Base-by-base conservation (phyloP, 2,329 filamentous ascomycete genomes). In the Meredithiella fracta region DNA sequence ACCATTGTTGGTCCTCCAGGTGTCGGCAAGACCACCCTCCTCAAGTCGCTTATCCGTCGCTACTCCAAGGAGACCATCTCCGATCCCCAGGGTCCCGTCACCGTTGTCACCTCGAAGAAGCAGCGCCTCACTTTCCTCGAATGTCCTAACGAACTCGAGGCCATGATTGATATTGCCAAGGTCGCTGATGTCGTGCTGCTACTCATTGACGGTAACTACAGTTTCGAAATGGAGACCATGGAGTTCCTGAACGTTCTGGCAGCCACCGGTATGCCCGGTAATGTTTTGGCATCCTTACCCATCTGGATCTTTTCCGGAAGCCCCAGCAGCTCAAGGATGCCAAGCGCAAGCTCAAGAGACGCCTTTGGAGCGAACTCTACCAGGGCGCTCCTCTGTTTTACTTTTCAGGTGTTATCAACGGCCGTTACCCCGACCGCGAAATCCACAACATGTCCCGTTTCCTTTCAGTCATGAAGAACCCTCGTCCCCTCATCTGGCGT, bases 161-260 rank as follows among this genome's bases (percentile, higher is more conserved):
- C 86, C 62, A 96, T 97, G 87, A 90, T 98, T 61, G 92, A 98
- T 68, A 78, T 96, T 57, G 87, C 92, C 59, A 98, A 98, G 70
- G 86, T 98, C 47, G 92, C 94, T 17, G 92, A 98, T 67, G 96
- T 98, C 64, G 87, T 97, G 4, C 76, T 98, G 52, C 77, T 98
- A 57, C 92, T 98, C 86, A 98, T 98, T 63, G 92, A 98, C 66
- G 94, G 92, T 56, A 97, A 97, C 70, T 98, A 86, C 65, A 94
- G 92, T 14, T 98, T 98, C 66, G 92, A 98, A 71, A 98, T 98
- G 92, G 92, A 98, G 75, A 98, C 92, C 0, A 98, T 98, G 92
- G 92, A 98, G 70, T 98, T 98, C 60, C 73, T 98, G 65, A 97
- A 96, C 63, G 83, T 96, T 17, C 74, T 98, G 53, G 85, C 86